Evolutionary conservation across 495 filamentous ascomycete genomes (phyloP).

Genomic region (Recurvomyces mirabilis): DNA sequence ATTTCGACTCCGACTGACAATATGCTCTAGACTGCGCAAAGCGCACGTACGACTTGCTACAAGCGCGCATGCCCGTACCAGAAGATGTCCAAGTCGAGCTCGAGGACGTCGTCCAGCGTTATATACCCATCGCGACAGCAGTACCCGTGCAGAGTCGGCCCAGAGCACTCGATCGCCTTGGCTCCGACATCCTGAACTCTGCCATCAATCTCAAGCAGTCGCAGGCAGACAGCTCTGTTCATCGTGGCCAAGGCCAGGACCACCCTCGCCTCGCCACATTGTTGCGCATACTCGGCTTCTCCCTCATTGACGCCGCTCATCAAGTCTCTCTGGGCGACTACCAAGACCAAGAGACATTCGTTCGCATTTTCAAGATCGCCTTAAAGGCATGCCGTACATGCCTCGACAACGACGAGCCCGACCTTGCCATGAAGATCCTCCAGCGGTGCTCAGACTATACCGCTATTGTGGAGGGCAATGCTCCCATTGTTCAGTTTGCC

Average conservation of each 20-base stretch:
- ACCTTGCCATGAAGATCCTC: conserved; percentile 46
- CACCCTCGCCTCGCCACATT: conserved; percentile 20
- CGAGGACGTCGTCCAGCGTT: no score
- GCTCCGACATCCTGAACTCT: conserved; percentile 49
- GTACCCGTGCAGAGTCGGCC: no score
- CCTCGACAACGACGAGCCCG: conserved; percentile 45
- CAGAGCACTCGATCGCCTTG: conserved; percentile 50
- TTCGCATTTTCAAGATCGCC: conserved; percentile 53
- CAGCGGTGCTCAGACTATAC: conserved; percentile 55
- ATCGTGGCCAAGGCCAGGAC: conserved; percentile 11
- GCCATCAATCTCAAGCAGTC: conserved; percentile 41
- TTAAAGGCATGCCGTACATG: conserved; percentile 56
- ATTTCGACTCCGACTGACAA: no score
- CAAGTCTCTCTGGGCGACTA: conserved; percentile 32
- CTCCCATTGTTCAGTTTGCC: conserved; percentile 10
- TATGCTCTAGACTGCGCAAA: no score
- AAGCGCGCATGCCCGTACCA: no score
- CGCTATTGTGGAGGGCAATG: conserved; percentile 38
- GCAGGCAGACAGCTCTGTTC: conserved; percentile 6
- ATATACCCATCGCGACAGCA: no score
- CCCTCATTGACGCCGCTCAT: conserved; percentile 54
- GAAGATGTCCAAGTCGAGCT: no score
- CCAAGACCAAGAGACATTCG: conserved; percentile 18
- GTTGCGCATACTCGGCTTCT: conserved; percentile 56
- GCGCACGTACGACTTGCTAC: no score